Evolutionary conservation across 1,284 basidiomycete species (phyloP), one percentile per base, ranked within the genome.

Genomic region (Calocybe gambosa): DNA sequence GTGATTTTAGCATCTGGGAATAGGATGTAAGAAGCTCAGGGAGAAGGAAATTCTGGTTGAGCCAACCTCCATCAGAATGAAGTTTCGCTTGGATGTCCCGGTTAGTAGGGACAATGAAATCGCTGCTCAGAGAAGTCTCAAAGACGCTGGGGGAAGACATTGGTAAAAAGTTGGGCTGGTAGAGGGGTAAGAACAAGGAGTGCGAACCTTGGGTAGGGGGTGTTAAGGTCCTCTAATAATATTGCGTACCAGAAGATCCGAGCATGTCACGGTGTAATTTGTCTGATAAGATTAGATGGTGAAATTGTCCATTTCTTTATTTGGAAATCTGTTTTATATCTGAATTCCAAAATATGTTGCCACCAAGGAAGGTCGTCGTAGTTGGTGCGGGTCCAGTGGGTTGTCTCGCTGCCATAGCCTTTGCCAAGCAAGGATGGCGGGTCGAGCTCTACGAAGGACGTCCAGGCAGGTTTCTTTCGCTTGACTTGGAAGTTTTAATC

Each of bases 301-400:
- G 26, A 13, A 16, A 25, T 35, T 16, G 16, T 10, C 7, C 20
- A 10, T 29, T 10, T 29, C 28, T 13, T 9, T 29, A 13, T 29
- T 15, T 34, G 35, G 41, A 25, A 45, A 23, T 33, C 36, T 21
- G 29, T 35, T 34, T 8, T 5, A 26, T 26, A 38, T 33, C 31
- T 12, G 20, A 15, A n/a, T 38, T 40, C 16, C 21, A 13, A 29
- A 29, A 29, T 5, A 52, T 48, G 52, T 36, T 49, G 21, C 44
- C 52, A 19, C 31, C 50, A 29, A 64, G 71, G 31, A 80, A 75
- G 55, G 82, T 72, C 16, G 69, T 82, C 39, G 69, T 89, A 40
- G 76, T 85, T 19, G 95, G 95, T 36, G 95, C 87, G 39, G 95
- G 95, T 0, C 93, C 95, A 7, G 95, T 99, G 4, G 95, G 95